Conservation (phyloP, 768 basidiomycete genomes). For the Phallus indusiatus region DNA sequence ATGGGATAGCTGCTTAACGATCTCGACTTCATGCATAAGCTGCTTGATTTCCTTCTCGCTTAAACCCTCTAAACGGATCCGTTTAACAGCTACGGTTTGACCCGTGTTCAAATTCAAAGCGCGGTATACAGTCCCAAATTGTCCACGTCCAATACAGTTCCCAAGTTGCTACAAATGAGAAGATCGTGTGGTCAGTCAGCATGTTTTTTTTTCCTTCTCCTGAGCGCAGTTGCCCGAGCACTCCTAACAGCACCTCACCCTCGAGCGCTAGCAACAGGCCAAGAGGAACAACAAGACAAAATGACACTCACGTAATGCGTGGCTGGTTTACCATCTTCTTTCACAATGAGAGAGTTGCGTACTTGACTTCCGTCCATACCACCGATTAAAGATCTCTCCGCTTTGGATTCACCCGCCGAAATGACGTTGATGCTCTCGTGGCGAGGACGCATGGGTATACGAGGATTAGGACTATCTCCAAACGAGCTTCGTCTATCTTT, state of each 20-base stretch:
- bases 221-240: background rate
- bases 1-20: conserved; percentile 84
- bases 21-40: conserved; percentile 89
- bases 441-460: conserved; percentile 44
- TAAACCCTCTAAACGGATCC: conserved; percentile 82
- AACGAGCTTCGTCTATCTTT: conserved; percentile 48
- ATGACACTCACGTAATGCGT: conserved; percentile 66
- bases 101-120: conserved; percentile 91
- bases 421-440: conserved; percentile 71
- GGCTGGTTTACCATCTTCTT: conserved; percentile 72
- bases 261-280: background rate
- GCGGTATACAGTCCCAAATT: conserved; percentile 93
- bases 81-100: conserved; percentile 99
- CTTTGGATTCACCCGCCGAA: conserved; percentile 42
- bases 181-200: conserved; percentile 10
- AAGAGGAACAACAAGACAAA: background rate
- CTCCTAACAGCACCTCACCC: conserved; percentile 4
- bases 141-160: conserved; percentile 93
- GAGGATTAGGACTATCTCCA: conserved; percentile 46
- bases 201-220: conserved; percentile 1
- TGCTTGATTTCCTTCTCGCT: conserved; percentile 85
- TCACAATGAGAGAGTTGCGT: conserved; percentile 62
- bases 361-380: conserved; percentile 50
- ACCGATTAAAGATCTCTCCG: conserved; percentile 36
- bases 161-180: conserved; percentile 72